A percentile compares a stretch with the other conserved stretches of the same genome.
These are phyloP conservation scores for Colletotrichum falcatum DNA, from an alignment of 2,329 filamentous ascomycete genomes.

Conservation along the genomic window DNA sequence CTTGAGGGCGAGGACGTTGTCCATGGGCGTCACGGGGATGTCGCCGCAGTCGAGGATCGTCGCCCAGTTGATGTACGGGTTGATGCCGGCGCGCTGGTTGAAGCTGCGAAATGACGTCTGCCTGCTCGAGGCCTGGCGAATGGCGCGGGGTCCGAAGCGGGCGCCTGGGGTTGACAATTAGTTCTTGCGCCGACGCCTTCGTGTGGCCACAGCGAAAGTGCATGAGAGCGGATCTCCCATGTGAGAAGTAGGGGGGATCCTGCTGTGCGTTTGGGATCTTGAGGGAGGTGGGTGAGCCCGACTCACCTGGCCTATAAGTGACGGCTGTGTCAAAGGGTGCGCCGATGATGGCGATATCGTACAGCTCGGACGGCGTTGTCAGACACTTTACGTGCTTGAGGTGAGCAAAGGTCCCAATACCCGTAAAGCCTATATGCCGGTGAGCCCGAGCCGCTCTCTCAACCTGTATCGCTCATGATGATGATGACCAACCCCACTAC, in stretches of 20 bases:
- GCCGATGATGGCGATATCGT: conserved; percentile 79
- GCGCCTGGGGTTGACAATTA: conserved; percentile 59
- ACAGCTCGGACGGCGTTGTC: conserved; percentile 70
- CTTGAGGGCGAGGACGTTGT: conserved; percentile 82
- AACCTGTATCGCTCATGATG: neutral
- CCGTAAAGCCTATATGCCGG: conserved; percentile 67
- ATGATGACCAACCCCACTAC: conserved; percentile 40
- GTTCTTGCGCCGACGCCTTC: neutral
- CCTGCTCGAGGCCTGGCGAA: conserved; percentile 83
- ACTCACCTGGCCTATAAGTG: conserved; percentile 73
- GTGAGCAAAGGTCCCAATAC: conserved; percentile 82
- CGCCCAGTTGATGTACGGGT: conserved; percentile 85
- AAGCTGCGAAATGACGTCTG: conserved; percentile 83
- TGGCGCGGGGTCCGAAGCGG: conserved; percentile 88
- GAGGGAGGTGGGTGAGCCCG: neutral
- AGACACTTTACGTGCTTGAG: conserved; percentile 77
- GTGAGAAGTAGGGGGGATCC: neutral
- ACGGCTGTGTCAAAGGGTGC: conserved; percentile 81
- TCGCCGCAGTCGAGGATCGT: conserved; percentile 90
- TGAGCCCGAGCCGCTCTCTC: conserved; percentile 55
- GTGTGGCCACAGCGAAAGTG: neutral
- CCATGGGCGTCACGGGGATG: conserved; percentile 87
- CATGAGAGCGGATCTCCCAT: neutral
- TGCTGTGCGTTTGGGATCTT: neutral
- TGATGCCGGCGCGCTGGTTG: conserved; percentile 85